Evolutionary conservation across 164 flowering plant genomes (phyloP), one percentile per base, ranked within the genome.

Genomic region (Echeveria elegans): DNA sequence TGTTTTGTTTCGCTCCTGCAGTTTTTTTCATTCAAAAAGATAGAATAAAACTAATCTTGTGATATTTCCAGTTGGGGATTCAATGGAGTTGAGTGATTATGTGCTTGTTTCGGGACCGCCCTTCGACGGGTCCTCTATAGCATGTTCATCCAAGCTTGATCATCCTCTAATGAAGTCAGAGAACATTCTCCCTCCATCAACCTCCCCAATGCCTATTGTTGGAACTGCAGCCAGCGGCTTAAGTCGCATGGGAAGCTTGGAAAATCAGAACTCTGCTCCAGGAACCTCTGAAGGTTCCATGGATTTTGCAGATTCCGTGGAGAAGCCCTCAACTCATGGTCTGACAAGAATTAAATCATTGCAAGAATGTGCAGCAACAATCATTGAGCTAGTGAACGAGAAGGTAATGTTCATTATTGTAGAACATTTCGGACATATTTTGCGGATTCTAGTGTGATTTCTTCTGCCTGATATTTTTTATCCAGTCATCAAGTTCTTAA

Each of bases 51-150:
- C 24, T 53, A 24, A 53, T n/a, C n/a, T n/a, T n/a, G n/a, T 63
- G 7, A 21, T 61, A 56, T 48, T 50, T 73, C 24, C 58, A 92
- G 97, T 78, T 69, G 73, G 63, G 70, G 96, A 89, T 74, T 83
- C 91, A 23, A 53, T 82, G 76, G 97, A 89, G 76, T 79, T 77
- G 66, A 82, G 81, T 77, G 96, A 85, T 74, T 95, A 92, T 83
- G 99, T 95, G 64, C 69, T 95, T 66, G 99, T 95, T 10, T 81
- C 92, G 68, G 89, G 92, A 38, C 91, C 97, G 16, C 81, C 86
- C 18, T 28, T 79, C 71, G 96, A 88, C 64, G 72, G 67, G 5
- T 78, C 90, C 71, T 79, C 85, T 38, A 80, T 89, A 45, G 70
- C 72, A 24, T 71, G 80, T 77, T 78, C 75, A 70, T 78, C 85